These are phyloP conservation scores for Eutrema heterophyllum DNA, from an alignment of 345 rosid genomes.

Conservation along the genomic window DNA sequence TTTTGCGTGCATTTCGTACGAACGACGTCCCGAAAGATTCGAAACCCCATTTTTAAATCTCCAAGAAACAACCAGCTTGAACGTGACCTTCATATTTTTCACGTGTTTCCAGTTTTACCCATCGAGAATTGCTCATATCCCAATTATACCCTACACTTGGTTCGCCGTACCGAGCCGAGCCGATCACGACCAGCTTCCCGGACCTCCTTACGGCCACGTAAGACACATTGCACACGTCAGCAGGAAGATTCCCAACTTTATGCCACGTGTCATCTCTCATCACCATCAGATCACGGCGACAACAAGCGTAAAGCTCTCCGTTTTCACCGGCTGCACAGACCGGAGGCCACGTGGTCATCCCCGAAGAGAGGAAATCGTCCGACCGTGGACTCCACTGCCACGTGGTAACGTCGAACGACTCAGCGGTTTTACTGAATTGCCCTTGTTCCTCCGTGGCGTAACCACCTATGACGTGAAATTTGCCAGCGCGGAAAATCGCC, in stretches of 20 bases:
- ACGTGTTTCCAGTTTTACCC: slow-evolving; percentile 14
- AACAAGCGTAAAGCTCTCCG: slow-evolving; percentile 42
- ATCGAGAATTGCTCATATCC: slow-evolving; percentile 4
- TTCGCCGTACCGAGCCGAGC: slow-evolving; percentile 33
- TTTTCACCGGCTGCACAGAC: slow-evolving; percentile 26
- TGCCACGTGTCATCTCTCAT: slow-evolving; percentile 38
- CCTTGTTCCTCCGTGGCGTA: slow-evolving; percentile 76
- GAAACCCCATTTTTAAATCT: not conserved
- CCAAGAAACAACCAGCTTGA: slow-evolving; percentile 30
- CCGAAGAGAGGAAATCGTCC: slow-evolving; percentile 27
- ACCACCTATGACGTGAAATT: slow-evolving; percentile 69
- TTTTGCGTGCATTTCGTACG: not conserved
- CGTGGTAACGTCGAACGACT: slow-evolving; percentile 40
- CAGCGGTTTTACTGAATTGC: slow-evolving; percentile 41
- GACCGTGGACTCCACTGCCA: slow-evolving; percentile 39
- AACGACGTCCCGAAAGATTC: not conserved
- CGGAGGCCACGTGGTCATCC: slow-evolving; percentile 42
- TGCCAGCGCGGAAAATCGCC: slow-evolving; percentile 59
- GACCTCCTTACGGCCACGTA: slow-evolving; percentile 40
- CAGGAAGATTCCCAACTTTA: slow-evolving; percentile 40
- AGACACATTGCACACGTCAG: slow-evolving; percentile 39
- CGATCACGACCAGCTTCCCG: slow-evolving; percentile 53
- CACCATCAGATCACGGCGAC: slow-evolving; percentile 36
- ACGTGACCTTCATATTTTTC: slow-evolving; percentile 21
- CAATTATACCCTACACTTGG: slow-evolving; percentile 18